Conservation (phyloP, 768 basidiomycete genomes). For the Suillus occidentalis region DNA sequence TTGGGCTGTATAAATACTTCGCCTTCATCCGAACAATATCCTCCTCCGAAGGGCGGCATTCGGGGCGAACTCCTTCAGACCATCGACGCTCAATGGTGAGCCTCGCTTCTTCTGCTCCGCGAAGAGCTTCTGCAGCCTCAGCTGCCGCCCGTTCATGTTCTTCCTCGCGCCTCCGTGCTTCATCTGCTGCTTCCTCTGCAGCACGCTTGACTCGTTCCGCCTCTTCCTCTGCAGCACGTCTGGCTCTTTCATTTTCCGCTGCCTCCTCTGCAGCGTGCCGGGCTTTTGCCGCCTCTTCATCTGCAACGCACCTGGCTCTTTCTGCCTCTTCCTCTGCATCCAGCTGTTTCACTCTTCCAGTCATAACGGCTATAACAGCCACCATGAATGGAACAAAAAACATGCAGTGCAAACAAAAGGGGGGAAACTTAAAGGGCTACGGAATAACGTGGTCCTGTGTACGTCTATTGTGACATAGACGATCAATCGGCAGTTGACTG, state of each 20-base stretch:
- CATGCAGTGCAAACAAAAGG: background rate
- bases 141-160: slow-evolving; percentile 7
- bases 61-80: slow-evolving; percentile 10
- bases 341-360: background rate
- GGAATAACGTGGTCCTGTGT: background rate
- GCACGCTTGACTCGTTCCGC: background rate
- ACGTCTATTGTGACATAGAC: background rate
- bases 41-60: slow-evolving; percentile 14
- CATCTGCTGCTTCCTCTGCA: background rate
- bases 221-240: slow-evolving; percentile 9
- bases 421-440: background rate
- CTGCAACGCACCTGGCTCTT: too few species aligned
- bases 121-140: slow-evolving; percentile 24
- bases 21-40: slow-evolving; percentile 7
- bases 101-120: slow-evolving; percentile 19
- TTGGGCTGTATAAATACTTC: slow-evolving; percentile 8
- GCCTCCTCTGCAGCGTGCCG: background rate
- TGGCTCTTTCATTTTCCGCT: background rate
- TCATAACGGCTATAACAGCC: background rate
- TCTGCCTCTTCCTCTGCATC: background rate
- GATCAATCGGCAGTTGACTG: background rate
- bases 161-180: slow-evolving; percentile 3
- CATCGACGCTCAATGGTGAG: slow-evolving; percentile 16
- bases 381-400: background rate
- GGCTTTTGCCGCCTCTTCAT: background rate